Evolutionary conservation across 2,329 filamentous ascomycete species (phyloP).

Genomic region (Stromatinia cepivora): DNA sequence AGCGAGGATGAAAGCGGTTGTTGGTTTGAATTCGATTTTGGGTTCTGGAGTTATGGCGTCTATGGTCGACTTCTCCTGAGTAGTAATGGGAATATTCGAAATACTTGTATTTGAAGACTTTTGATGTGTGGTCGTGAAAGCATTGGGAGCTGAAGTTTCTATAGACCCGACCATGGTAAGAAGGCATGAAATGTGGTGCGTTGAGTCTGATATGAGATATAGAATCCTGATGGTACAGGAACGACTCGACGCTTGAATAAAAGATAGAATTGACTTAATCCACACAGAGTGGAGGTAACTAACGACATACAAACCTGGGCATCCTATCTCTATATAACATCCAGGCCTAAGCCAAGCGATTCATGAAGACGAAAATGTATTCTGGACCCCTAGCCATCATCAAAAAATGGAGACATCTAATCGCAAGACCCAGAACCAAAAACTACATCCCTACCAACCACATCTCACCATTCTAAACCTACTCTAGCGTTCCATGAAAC

Average conservation of each 20-base stretch:
- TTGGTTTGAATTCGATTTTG: slow-evolving; percentile 33
- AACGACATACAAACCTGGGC: background rate
- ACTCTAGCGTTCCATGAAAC: background rate
- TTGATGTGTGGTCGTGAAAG: background rate
- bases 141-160: background rate
- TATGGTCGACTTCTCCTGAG: background rate
- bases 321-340: background rate
- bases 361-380: background rate
- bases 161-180: background rate
- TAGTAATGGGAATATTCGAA: background rate
- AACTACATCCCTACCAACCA: background rate
- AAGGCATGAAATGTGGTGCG: background rate
- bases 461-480: background rate
- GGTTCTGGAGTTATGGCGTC: no score
- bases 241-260: background rate
- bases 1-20: slow-evolving; percentile 33
- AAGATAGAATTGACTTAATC: background rate
- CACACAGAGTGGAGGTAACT: background rate
- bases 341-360: background rate
- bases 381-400: background rate
- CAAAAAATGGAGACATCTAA: background rate
- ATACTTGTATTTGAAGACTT: background rate
- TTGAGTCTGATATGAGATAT: background rate
- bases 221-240: no score
- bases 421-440: background rate